Evolutionary conservation across 352 stramenopile species (phyloP).

Genomic region (Phytophthora sp.): DNA sequence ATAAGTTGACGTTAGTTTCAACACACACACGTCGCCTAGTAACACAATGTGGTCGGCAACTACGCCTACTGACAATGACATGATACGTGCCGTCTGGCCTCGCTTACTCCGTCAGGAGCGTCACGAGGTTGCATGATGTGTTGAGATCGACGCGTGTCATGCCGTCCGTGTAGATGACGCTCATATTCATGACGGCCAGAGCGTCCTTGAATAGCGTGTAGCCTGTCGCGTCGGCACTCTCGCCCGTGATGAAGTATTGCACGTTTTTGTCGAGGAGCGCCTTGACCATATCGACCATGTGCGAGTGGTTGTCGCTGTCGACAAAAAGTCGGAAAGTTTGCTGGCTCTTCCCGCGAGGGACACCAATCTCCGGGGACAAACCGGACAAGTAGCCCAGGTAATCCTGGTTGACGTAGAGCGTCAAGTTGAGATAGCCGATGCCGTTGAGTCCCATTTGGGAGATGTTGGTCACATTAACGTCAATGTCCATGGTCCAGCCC

Average conservation of each 20-base stretch:
- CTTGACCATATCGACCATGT: constrained; percentile 55
- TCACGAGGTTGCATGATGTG: constrained; percentile 35
- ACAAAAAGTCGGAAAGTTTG: constrained; percentile 43
- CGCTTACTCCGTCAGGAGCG: constrained; percentile 29
- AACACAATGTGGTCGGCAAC: constrained; percentile 18
- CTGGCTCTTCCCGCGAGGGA: constrained; percentile 50
- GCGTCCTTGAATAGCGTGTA: constrained; percentile 50
- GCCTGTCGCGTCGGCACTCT: constrained; percentile 47
- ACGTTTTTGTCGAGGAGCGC: constrained; percentile 43
- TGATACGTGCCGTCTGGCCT: not conserved
- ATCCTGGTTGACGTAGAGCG: constrained; percentile 59
- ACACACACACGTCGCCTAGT: constrained; percentile 17
- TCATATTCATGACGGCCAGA: constrained; percentile 56
- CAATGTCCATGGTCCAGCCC: constrained; percentile 54
- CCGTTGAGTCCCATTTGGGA: constrained; percentile 59
- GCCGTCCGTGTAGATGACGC: constrained; percentile 60
- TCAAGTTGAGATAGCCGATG: constrained; percentile 73
- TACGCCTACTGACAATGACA: constrained; percentile 27
- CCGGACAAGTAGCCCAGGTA: constrained; percentile 68
- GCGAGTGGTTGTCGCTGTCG: constrained; percentile 19
- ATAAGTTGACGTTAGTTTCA: constrained; percentile 19
- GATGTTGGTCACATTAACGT: constrained; percentile 64
- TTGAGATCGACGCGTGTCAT: constrained; percentile 40
- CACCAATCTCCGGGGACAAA: constrained; percentile 40
- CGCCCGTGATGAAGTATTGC: constrained; percentile 63